A percentile compares a stretch with the other conserved stretches of the same genome.
Conservation (phyloP, 2,329 filamentous ascomycete species). For the Penicillium sp. region DNA sequence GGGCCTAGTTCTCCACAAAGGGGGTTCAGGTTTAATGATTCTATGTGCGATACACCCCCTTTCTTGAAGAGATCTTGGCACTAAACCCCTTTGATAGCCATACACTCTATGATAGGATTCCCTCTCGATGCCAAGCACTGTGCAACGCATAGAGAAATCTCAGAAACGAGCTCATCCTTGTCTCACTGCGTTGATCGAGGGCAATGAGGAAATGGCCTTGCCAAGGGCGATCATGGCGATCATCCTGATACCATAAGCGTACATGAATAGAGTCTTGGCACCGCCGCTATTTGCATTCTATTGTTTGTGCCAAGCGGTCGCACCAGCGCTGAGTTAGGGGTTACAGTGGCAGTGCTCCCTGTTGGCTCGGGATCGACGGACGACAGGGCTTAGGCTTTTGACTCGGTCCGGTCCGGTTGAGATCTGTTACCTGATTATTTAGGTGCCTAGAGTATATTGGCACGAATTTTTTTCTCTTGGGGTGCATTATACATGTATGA, state of each 20-base stretch:
- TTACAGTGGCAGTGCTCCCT: conserved; percentile 8
- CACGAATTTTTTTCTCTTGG: neutral
- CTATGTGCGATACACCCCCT: conserved; percentile 1
- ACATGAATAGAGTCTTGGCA: conserved; percentile 1
- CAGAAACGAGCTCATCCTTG: neutral
- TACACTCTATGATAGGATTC: neutral
- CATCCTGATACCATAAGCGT: neutral
- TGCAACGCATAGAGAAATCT: neutral
- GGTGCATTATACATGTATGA: neutral
- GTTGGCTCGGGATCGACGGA: conserved; percentile 8
- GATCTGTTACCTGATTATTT: neutral
- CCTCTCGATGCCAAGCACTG: conserved; percentile 3
- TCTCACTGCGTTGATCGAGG: neutral
- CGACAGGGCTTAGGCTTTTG: neutral
- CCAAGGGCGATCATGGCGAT: conserved; percentile 15
- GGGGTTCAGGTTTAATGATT: neutral
- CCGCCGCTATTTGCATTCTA: conserved; percentile 3
- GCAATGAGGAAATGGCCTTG: neutral
- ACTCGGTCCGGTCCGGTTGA: conserved; percentile 12
- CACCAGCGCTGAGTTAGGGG: conserved; percentile 5
- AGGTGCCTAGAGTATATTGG: neutral
- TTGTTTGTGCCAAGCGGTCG: conserved; percentile 8
- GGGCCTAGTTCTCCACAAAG: conserved; percentile 3
- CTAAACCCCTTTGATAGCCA: neutral
- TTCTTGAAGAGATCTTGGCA: conserved; percentile 5